A percentile compares a stretch with the other conserved stretches of the same genome.
phyloP scores from a whole-genome alignment of 805 yeast genomes.

The Candida chilensis region DNA sequence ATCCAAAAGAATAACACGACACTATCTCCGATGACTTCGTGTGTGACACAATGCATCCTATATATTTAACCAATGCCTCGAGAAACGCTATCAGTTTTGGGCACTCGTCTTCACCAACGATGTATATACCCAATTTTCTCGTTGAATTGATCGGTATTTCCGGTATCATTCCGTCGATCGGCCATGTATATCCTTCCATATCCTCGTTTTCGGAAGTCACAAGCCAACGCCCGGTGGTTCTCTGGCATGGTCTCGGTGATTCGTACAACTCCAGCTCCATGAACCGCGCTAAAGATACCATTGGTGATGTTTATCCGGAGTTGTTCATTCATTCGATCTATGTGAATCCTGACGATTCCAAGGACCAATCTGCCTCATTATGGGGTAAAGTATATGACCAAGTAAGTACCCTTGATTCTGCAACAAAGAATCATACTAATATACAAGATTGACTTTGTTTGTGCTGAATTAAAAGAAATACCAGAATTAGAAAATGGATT shows the following conservation, averaged over 20 bases:
- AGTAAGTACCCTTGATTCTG: not conserved
- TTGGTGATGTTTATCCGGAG: slow-evolving; percentile 38
- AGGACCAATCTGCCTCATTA: slow-evolving; percentile 47
- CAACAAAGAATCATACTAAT: not conserved
- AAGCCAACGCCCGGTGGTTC: slow-evolving; percentile 39
- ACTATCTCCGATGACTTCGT: too few species aligned
- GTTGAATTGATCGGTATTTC: too few species aligned
- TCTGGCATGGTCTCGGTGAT: slow-evolving; percentile 88
- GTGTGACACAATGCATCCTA: too few species aligned
- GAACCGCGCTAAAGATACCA: slow-evolving; percentile 29
- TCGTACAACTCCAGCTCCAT: slow-evolving; percentile 55
- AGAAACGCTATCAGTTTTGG: too few species aligned
- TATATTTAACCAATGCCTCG: too few species aligned
- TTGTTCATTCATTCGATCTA: slow-evolving; percentile 43
- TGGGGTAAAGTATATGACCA: slow-evolving; percentile 53
- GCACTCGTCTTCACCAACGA: too few species aligned
- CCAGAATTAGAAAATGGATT: slow-evolving; percentile 46
- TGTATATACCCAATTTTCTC: too few species aligned
- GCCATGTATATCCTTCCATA: too few species aligned
- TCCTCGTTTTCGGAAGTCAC: too few species aligned
- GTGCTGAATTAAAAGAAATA: slow-evolving; percentile 38
- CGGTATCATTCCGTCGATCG: too few species aligned
- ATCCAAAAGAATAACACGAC: too few species aligned
- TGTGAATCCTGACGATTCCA: slow-evolving; percentile 35
- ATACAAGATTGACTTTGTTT: slow-evolving; percentile 33